These are phyloP conservation scores for Gelatoporia subvermispora DNA, from an alignment of 768 basidiomycete species.

Conservation along the genomic window DNA sequence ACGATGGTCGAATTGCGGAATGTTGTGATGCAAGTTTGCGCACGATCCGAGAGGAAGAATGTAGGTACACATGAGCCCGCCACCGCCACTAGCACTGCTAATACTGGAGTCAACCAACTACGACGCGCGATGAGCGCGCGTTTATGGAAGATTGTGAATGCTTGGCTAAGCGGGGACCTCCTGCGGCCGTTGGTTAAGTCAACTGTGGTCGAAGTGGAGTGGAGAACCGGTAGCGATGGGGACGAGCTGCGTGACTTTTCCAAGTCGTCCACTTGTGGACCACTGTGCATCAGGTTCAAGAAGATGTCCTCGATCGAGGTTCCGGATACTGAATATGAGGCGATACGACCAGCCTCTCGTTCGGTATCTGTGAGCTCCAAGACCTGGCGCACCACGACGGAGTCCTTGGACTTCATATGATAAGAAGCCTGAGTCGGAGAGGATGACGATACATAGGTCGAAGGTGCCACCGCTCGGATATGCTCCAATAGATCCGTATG, in stretches of 20 bases:
- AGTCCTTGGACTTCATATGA: constrained; percentile 59
- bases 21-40: constrained; percentile 44
- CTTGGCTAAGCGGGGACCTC: constrained; percentile 57
- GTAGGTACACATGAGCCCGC: constrained; percentile 66
- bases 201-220: constrained; percentile 15
- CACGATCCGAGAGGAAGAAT: constrained; percentile 50
- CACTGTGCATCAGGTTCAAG: constrained; percentile 57
- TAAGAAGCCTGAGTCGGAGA: constrained; percentile 44
- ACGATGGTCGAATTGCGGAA: constrained; percentile 34
- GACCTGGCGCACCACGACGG: constrained; percentile 47
- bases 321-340: constrained; percentile 62
- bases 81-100: constrained; percentile 44
- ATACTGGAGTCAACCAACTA: constrained; percentile 62
- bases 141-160: constrained; percentile 71
- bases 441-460: constrained; percentile 35
- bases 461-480: constrained; percentile 34
- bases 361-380: constrained; percentile 51
- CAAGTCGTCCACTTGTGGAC: constrained; percentile 20
- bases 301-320: constrained; percentile 83
- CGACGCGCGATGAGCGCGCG: constrained; percentile 57
- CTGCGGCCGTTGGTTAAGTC: constrained; percentile 47
- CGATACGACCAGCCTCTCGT: constrained; percentile 31
- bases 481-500: constrained; percentile 14
- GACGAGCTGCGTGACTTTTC: constrained; percentile 11
- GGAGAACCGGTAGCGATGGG: constrained; percentile 9